Base-by-base conservation (phyloP, 2,329 filamentous ascomycete species). In the Gnomoniopsis smithogilvyi region DNA sequence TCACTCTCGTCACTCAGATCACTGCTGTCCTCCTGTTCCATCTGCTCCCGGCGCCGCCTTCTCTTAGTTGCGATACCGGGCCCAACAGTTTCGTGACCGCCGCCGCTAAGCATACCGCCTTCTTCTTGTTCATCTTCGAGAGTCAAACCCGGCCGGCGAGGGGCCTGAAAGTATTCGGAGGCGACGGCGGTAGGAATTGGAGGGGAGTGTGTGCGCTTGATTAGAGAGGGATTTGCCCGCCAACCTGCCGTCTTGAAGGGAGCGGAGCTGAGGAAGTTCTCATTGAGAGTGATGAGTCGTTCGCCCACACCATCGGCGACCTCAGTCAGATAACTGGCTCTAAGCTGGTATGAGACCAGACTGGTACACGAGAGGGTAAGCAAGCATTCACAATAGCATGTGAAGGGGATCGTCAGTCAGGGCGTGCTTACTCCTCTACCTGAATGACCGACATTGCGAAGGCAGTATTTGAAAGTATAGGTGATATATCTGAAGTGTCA, bases 1-100 rank as follows among this genome's bases (percentile, higher is more conserved):
- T 95, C 91, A 66, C 90, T 94, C 65, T 94, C 90, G 67, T 95
- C 91, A 69, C 89, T 92, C 56, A 94, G 76, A 67, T 94, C 91
- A 68, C 90, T 93, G 72, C 91, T 95, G 68, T 94, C 91, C 59
- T 92, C 90, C 67, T 95, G 91, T 65, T 92, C 89, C 76, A 91
- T 84, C 71, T 91, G 88, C 72, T 93, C 89, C 62, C 88, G 78
- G 55, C 85, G 80, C 62, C 83, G 74, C 64, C 89, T 82, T 64
- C 88, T 82, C 70, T 89, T 87, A 55, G 84, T 87, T 34, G 86
- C 84, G 66, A 86, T 81, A 36, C 83, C 84, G 1, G 87, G 87
- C 0, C 87, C 89, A 52, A 90, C 78, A 0, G 87, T 90, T 66
- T 92, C 87, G 54, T 81, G 84, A 1, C 83, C 83, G 7, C 84